phyloP scores from a whole-genome alignment of 2,329 filamentous ascomycete genomes.

The Trichoderma sp. region DNA sequence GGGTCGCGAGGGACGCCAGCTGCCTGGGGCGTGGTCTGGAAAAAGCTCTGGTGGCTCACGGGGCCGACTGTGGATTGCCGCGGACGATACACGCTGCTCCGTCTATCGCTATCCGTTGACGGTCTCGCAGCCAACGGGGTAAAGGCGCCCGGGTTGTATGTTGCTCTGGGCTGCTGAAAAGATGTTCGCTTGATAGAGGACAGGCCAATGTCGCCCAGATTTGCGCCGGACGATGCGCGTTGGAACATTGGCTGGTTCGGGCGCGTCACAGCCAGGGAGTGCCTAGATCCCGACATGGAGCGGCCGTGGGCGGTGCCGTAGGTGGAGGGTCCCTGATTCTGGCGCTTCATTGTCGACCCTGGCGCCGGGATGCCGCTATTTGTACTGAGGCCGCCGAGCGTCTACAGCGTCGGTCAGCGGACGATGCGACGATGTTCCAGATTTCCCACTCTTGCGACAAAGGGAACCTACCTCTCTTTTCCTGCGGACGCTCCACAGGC shows the following conservation, averaged over 20 bases:
- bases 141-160: conserved; percentile 53
- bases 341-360: conserved; percentile 90
- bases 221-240: conserved; percentile 79
- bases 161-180: conserved; percentile 74
- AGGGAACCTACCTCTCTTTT: conserved; percentile 75
- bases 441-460: background rate
- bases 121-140: conserved; percentile 55
- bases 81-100: conserved; percentile 80
- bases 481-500: conserved; percentile 88
- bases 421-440: conserved; percentile 22
- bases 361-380: conserved; percentile 89
- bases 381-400: conserved; percentile 79
- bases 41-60: conserved; percentile 88
- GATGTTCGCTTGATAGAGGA: conserved; percentile 85
- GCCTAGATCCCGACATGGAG: conserved; percentile 78
- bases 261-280: conserved; percentile 81
- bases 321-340: conserved; percentile 72
- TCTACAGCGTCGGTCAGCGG: conserved; percentile 55
- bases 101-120: conserved; percentile 57
- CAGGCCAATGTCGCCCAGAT: conserved; percentile 75
- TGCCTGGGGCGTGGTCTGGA: conserved; percentile 79
- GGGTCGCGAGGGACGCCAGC: conserved; percentile 86
- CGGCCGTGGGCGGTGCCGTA: conserved; percentile 72
- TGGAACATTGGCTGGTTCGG: conserved; percentile 87
- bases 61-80: conserved; percentile 69